Base-by-base conservation (phyloP, 306 rosid species). In the Canavalia ensiformis region DNA sequence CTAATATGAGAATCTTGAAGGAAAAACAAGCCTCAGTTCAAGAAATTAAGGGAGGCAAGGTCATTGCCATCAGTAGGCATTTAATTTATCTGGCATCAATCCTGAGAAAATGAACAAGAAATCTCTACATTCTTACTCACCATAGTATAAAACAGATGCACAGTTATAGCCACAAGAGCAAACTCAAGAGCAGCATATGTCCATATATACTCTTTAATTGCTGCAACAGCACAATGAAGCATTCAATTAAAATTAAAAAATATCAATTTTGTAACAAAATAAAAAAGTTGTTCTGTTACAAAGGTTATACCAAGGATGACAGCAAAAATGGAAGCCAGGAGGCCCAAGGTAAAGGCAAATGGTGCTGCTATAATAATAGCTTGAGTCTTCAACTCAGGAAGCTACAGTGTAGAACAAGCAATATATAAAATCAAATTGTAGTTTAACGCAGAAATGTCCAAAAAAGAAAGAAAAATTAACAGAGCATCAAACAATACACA, bases 121-220 rank as follows among this genome's bases (percentile, higher is more conserved):
- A 75, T 58, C 7, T 34, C 57, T 39, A 80, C 31, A 64, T 75
- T 52, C 62, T 31, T 41, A 86, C 97, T 92, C 52, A 92, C 99
- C 89, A 87, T 30, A 8, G 87, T 81, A 81, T 90, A 95, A 66
- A 95, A 88, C 35, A 95, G 79, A 84, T 95, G 97, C 52, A 95
- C 91, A 45, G 54, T 81, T 64, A 95, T 25, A 69, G 99, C 98
- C 75, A 93, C 93, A 59, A 95, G 94, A 62, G 96, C 99, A 84
- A 95, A 93, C 89, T 95, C 98, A 2, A 95, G 97, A 77, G 98
- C 99, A 57, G 98, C 97, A 70, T 91, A 95, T 34, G 98, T 95
- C 99, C 99, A 95, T 85, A 93, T 88, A 59, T 93, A 91, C 87
- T 95, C 99, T 87, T 84, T 95, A 44, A 95, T 95, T 54, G 98